These are phyloP conservation scores for Nectriaceae sp. DNA, from an alignment of 2,329 filamentous ascomycete genomes.

Conservation along the genomic window DNA sequence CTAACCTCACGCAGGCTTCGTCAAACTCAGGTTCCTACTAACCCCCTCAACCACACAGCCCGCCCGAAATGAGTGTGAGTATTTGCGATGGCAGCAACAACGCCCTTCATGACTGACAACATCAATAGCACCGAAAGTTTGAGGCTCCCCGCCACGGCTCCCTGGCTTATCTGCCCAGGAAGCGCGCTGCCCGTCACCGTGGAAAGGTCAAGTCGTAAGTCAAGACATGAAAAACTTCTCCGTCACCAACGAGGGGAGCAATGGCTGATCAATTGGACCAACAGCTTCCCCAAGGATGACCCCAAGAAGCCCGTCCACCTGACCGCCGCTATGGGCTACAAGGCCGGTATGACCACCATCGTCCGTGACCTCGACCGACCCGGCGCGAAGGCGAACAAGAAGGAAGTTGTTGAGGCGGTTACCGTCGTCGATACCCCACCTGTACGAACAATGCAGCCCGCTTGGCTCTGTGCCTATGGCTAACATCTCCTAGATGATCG, in stretches of 20 bases:
- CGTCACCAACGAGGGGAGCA: constrained; percentile 6
- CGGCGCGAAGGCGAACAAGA: constrained; percentile 99
- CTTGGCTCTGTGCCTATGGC: constrained; percentile 73
- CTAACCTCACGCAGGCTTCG: constrained; percentile 33
- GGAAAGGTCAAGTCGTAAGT: constrained; percentile 98
- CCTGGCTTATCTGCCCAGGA: constrained; percentile 83
- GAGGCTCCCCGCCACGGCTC: constrained; percentile 95
- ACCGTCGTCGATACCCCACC: constrained; percentile 90
- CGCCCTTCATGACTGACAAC: constrained; percentile 25
- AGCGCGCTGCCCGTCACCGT: constrained; percentile 91
- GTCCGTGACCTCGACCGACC: constrained; percentile 99
- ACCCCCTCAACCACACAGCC: constrained; percentile 39
- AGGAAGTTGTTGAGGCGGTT: constrained; percentile 90
- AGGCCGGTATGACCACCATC: constrained; percentile 99
- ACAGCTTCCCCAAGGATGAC: constrained; percentile 99
- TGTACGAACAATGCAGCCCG: constrained; percentile 86
- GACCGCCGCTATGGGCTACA: constrained; percentile 98
- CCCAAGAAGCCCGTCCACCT: constrained; percentile 99
- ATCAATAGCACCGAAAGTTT: constrained; percentile 56
- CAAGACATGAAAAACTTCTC: constrained; percentile 5
- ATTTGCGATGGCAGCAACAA: constrained; percentile 22
- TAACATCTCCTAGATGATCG: constrained; percentile 90
- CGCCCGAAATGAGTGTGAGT: constrained; percentile 46
- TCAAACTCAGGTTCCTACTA: constrained; percentile 39
- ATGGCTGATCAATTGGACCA: constrained; percentile 30